These are phyloP conservation scores for Plasmodium relictum DNA, from an alignment of 169 alveolate species.

Conservation along the genomic window DNA sequence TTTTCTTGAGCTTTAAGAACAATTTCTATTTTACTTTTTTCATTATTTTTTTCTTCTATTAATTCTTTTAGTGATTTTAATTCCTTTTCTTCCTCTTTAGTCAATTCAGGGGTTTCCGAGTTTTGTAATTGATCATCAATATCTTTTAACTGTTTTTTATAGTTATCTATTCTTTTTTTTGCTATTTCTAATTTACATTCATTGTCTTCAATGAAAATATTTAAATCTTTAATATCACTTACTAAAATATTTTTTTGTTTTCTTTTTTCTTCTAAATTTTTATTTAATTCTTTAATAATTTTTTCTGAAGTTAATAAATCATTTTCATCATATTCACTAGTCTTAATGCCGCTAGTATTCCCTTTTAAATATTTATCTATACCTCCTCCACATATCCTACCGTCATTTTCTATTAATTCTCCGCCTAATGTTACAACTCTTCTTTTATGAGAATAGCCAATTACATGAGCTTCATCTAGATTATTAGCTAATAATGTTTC, in stretches of 20 bases:
- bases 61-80: slow-evolving; percentile 56
- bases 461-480: slow-evolving; percentile 91
- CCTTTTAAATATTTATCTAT: slow-evolving; percentile 62
- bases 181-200: slow-evolving; percentile 66
- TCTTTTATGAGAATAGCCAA: slow-evolving; percentile 89
- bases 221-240: slow-evolving; percentile 42
- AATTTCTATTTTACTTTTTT: slow-evolving; percentile 68
- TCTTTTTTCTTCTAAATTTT: slow-evolving; percentile 35
- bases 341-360: slow-evolving; percentile 9
- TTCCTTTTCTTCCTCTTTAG: slow-evolving; percentile 71
- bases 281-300: slow-evolving; percentile 16
- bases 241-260: slow-evolving; percentile 8
- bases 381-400: slow-evolving; percentile 95
- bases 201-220: slow-evolving; percentile 54
- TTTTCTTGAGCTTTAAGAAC: slow-evolving; percentile 44
- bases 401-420: slow-evolving; percentile 94
- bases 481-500: slow-evolving; percentile 93
- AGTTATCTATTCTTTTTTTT: slow-evolving; percentile 58
- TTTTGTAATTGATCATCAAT: slow-evolving; percentile 71
- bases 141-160: slow-evolving; percentile 58
- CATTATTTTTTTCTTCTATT: slow-evolving; percentile 75
- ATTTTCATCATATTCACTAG: slow-evolving; percentile 51
- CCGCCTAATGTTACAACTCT: slow-evolving; percentile 96
- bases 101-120: slow-evolving; percentile 65
- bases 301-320: slow-evolving; percentile 28